These are phyloP conservation scores for Kodamaea fungicola DNA, from an alignment of 1,139 yeast species.

Conservation along the genomic window DNA sequence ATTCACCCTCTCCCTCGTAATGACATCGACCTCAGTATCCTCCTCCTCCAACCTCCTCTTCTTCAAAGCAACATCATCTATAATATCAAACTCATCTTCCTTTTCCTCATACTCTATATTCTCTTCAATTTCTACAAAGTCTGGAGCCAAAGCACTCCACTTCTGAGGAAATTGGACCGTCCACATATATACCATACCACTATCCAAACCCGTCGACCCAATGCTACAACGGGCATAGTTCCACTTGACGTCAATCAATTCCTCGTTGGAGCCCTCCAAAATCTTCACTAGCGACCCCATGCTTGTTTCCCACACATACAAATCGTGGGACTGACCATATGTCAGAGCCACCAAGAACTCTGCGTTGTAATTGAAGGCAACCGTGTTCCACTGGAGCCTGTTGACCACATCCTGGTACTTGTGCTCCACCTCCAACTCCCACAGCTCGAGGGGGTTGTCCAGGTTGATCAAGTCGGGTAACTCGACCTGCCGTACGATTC, in stretches of 20 bases:
- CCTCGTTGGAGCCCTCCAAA: slow-evolving; percentile 89
- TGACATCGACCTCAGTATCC: slow-evolving; percentile 65
- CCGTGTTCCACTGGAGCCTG: slow-evolving; percentile 83
- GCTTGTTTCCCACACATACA: slow-evolving; percentile 90
- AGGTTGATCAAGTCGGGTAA: slow-evolving; percentile 43
- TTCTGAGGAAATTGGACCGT: slow-evolving; percentile 79
- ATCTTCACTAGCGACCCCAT: slow-evolving; percentile 87
- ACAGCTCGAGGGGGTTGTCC: slow-evolving; percentile 21
- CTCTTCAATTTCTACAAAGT: slow-evolving; percentile 91
- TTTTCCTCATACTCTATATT: slow-evolving; percentile 83
- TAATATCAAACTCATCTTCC: slow-evolving; percentile 90
- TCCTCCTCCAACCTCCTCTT: slow-evolving; percentile 65
- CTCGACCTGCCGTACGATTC: slow-evolving; percentile 69
- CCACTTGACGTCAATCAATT: slow-evolving; percentile 82
- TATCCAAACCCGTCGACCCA: slow-evolving; percentile 85
- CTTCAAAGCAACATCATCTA: slow-evolving; percentile 60
- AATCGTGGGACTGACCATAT: slow-evolving; percentile 81
- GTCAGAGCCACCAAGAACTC: slow-evolving; percentile 89
- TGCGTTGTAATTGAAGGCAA: slow-evolving; percentile 70
- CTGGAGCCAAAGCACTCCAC: slow-evolving; percentile 98
- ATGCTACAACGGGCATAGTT: slow-evolving; percentile 71
- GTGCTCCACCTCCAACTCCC: slow-evolving; percentile 71
- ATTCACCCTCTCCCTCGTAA: slow-evolving; percentile 57
- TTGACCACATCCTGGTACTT: slow-evolving; percentile 90
- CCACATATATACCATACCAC: slow-evolving; percentile 84